Conservation (phyloP, 2,329 filamentous ascomycete species). For the Cryoendolithus antarcticus region DNA sequence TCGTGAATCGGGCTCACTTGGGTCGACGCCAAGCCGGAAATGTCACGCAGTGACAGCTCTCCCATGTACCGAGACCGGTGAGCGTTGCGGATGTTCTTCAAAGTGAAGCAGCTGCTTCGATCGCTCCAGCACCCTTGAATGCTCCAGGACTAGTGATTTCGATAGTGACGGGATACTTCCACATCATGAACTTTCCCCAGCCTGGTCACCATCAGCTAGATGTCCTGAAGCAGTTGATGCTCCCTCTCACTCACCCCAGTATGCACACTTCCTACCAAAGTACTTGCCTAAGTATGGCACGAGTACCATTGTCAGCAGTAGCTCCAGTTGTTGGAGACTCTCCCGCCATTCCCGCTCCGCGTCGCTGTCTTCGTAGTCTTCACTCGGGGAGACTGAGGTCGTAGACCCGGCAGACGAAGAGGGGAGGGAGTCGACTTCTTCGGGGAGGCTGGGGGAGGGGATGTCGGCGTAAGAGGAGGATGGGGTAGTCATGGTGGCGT, state of each 20-base stretch:
- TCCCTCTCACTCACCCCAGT: conserved; percentile 66
- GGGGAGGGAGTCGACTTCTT: conserved; percentile 38
- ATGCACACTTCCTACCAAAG: conserved; percentile 85
- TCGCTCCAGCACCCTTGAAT: conserved; percentile 35
- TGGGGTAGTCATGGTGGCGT: conserved; percentile 28
- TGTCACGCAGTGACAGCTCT: no score
- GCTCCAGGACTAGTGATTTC: conserved; percentile 32
- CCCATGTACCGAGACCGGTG: no score
- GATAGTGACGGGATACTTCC: conserved; percentile 77
- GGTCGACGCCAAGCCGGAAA: no score
- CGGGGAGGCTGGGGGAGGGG: conserved; percentile 14
- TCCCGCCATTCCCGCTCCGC: conserved; percentile 93
- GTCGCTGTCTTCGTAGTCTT: conserved; percentile 53
- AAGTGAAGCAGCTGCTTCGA: conserved; percentile 34
- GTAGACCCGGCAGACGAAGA: conserved; percentile 37
- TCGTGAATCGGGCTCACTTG: no score
- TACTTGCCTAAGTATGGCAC: conserved; percentile 93
- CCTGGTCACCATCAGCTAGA: conserved; percentile 40
- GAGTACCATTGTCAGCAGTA: conserved; percentile 85
- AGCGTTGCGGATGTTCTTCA: conserved; percentile 7
- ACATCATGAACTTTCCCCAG: conserved; percentile 89
- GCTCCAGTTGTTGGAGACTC: conserved; percentile 82
- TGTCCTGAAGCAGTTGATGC: background rate
- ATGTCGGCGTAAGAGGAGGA: conserved; percentile 42
- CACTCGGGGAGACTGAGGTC: conserved; percentile 35